phyloP scores from a whole-genome alignment of 2,329 filamentous ascomycete genomes.

The Didymosphaeria variabile region DNA sequence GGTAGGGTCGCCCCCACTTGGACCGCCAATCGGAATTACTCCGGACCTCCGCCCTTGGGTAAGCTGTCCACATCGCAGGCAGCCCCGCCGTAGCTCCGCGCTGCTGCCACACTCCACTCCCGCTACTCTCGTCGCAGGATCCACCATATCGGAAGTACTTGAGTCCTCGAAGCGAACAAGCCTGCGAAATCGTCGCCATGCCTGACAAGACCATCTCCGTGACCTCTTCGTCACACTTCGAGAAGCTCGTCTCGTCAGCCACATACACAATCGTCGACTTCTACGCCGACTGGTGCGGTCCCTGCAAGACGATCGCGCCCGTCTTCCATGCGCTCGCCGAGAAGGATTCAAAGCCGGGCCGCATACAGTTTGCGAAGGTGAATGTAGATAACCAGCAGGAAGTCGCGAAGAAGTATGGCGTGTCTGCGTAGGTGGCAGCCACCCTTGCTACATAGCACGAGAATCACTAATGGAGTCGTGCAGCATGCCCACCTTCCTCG shows the following conservation, averaged over 20 bases:
- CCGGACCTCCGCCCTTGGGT: slow-evolving; percentile 6
- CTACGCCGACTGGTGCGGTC: slow-evolving; percentile 66
- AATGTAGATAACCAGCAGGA: slow-evolving; percentile 63
- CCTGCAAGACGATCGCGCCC: slow-evolving; percentile 64
- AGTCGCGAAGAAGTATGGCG: slow-evolving; percentile 59
- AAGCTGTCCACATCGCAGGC: slow-evolving; percentile 11
- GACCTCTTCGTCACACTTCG: slow-evolving; percentile 47
- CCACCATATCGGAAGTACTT: neutral
- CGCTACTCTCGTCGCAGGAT: neutral
- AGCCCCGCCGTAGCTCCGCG: neutral
- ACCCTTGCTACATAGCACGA: neutral
- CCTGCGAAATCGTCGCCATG: slow-evolving; percentile 28
- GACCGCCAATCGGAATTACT: neutral
- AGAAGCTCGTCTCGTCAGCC: slow-evolving; percentile 43
- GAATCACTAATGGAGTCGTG: neutral
- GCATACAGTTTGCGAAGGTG: slow-evolving; percentile 63
- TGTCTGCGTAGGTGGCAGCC: slow-evolving; percentile 54
- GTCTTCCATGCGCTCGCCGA: slow-evolving; percentile 61
- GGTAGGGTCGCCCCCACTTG: neutral
- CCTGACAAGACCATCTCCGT: slow-evolving; percentile 44
- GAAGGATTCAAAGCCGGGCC: slow-evolving; percentile 57
- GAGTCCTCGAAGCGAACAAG: neutral
- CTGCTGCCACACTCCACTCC: neutral
- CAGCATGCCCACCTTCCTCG: slow-evolving; percentile 61
- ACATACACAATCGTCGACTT: slow-evolving; percentile 60